phyloP scores from a whole-genome alignment of 164 flowering plant genomes.

The Saururus chinensis region DNA sequence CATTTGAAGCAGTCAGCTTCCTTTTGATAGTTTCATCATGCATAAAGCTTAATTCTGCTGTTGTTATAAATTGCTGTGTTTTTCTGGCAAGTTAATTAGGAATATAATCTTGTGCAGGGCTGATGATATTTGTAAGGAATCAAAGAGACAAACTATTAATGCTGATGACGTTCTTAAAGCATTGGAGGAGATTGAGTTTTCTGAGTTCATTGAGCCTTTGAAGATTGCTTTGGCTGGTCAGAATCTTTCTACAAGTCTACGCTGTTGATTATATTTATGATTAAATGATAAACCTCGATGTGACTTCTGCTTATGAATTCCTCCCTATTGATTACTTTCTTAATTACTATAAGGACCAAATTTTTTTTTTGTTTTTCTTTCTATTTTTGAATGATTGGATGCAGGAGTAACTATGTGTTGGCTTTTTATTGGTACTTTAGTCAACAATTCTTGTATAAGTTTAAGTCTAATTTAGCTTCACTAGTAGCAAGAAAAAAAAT shows the following conservation, averaged over 20 bases:
- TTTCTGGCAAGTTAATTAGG: not conserved
- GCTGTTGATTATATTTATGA: not conserved
- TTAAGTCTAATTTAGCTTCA: no score
- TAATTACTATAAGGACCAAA: not conserved
- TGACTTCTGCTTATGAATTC: not conserved
- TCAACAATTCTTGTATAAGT: no score
- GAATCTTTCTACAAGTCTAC: constrained; percentile 1
- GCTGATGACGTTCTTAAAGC: constrained; percentile 92
- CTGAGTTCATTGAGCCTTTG: constrained; percentile 67
- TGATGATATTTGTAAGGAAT: constrained; percentile 82
- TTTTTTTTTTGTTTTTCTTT: not conserved
- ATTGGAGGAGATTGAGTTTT: constrained; percentile 81
- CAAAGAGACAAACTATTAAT: constrained; percentile 76
- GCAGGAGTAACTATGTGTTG: no score
- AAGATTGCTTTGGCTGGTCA: constrained; percentile 67
- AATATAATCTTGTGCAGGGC: constrained; percentile 42
- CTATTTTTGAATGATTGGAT: not conserved
- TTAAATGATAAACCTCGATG: not conserved
- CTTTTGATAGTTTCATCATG: not conserved
- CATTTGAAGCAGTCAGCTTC: not conserved
- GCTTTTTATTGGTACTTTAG: no score
- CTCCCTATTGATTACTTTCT: not conserved
- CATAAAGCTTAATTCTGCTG: not conserved
- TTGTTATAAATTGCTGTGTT: not conserved
- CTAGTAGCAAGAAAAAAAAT: no score